Evolutionary conservation across 2,329 filamentous ascomycete species (phyloP).

Genomic region (Pseudogymnoascus sp.): DNA sequence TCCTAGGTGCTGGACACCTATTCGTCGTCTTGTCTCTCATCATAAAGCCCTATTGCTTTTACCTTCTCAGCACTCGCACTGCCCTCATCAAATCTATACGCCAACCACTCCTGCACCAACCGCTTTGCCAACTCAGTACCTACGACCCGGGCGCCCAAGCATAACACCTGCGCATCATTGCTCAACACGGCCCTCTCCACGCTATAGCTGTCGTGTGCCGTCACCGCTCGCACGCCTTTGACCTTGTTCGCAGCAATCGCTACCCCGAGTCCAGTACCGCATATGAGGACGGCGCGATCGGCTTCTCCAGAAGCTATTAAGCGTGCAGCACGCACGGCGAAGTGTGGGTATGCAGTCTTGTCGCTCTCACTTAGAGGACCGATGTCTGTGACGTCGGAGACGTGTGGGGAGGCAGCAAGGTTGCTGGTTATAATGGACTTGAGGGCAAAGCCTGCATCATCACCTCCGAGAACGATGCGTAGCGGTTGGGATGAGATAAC

Average conservation of each 20-base stretch:
- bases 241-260: constrained; percentile 85
- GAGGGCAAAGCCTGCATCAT: constrained; percentile 59
- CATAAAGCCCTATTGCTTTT: neutral
- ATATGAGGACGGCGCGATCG: constrained; percentile 74
- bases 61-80: constrained; percentile 55
- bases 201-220: constrained; percentile 77
- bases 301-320: constrained; percentile 55
- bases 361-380: constrained; percentile 57
- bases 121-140: constrained; percentile 72
- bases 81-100: constrained; percentile 65
- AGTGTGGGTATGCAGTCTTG: constrained; percentile 75
- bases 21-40: neutral
- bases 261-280: constrained; percentile 78
- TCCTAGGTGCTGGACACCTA: neutral
- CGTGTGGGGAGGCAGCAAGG: constrained; percentile 58
- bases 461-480: constrained; percentile 55
- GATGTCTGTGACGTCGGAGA: constrained; percentile 64
- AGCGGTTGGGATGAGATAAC: constrained; percentile 26
- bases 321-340: constrained; percentile 62
- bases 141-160: constrained; percentile 76
- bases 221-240: constrained; percentile 75
- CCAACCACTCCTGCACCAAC: constrained; percentile 73
- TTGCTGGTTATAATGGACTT: constrained; percentile 70
- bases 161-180: constrained; percentile 82
- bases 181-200: constrained; percentile 74